phyloP scores from a whole-genome alignment of 768 basidiomycete species.

The Serpula lacrymans region DNA sequence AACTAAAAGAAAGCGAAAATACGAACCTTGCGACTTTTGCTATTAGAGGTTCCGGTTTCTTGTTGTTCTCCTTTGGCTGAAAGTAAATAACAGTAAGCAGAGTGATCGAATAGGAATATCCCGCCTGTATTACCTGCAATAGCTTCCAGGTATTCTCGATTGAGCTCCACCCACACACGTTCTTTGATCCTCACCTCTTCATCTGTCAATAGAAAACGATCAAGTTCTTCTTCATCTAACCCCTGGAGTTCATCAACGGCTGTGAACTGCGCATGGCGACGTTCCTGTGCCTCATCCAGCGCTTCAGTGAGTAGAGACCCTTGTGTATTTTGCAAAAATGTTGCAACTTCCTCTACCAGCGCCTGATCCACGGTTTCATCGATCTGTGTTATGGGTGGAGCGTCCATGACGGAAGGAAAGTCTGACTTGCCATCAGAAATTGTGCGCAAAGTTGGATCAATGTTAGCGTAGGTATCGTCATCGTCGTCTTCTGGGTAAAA shows the following conservation, averaged over 20 bases:
- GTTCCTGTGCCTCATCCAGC: constrained; percentile 63
- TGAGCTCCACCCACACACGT: constrained; percentile 92
- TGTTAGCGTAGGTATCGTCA: constrained; percentile 39
- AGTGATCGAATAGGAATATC: constrained; percentile 8
- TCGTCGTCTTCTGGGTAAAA: constrained; percentile 46
- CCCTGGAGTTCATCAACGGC: constrained; percentile 61
- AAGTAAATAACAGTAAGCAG: constrained; percentile 19
- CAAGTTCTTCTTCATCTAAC: constrained; percentile 89
- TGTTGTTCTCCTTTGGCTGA: constrained; percentile 68
- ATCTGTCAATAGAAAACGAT: constrained; percentile 71
- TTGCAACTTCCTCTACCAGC: constrained; percentile 68
- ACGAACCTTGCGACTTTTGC: constrained; percentile 80
- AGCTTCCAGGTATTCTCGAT: constrained; percentile 85
- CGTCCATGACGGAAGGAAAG: constrained; percentile 2
- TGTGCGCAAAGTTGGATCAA: constrained; percentile 53
- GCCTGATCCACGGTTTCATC: constrained; percentile 62
- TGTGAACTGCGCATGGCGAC: constrained; percentile 50
- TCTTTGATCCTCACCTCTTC: constrained; percentile 86
- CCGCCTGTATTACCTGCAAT: constrained; percentile 77
- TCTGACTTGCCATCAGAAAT: constrained; percentile 10
- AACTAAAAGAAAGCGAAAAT: constrained; percentile 34
- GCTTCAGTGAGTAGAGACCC: constrained; percentile 58
- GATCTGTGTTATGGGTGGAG: constrained; percentile 30
- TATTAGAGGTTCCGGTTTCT: constrained; percentile 35
- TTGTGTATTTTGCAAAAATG: constrained; percentile 59